These are phyloP conservation scores for Groenewaldozyma auringiensis DNA, from an alignment of 1,139 yeast species.

Conservation along the genomic window DNA sequence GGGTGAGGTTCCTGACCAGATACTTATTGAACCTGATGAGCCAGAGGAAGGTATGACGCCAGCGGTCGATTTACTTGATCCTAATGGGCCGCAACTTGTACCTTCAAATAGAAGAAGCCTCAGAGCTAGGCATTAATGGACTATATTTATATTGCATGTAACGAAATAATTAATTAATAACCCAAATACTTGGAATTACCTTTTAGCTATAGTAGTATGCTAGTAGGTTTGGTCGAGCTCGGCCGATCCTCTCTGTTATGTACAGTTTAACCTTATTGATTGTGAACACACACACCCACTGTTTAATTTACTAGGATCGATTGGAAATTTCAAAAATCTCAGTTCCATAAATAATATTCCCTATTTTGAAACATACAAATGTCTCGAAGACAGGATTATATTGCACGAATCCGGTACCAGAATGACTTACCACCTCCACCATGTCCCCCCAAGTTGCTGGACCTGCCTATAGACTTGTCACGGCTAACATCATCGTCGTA, in stretches of 20 bases:
- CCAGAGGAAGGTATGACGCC: slow-evolving; percentile 17
- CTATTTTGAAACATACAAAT: slow-evolving; percentile 11
- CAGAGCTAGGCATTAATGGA: background rate
- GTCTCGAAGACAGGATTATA: slow-evolving; percentile 62
- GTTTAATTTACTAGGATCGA: background rate
- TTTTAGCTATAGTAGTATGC: too few relatives aligned
- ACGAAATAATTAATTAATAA: background rate
- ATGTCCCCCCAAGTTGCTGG: slow-evolving; percentile 77
- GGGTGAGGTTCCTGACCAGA: slow-evolving; percentile 15
- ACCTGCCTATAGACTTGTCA: slow-evolving; percentile 39
- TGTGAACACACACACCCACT: too few relatives aligned
- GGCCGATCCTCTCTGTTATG: too few relatives aligned
- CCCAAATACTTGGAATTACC: background rate
- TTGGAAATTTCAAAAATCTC: slow-evolving; percentile 67
- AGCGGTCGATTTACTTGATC: slow-evolving; percentile 15
- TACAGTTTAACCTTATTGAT: too few relatives aligned
- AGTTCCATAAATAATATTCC: too few relatives aligned
- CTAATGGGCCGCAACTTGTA: background rate
- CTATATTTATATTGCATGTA: background rate
- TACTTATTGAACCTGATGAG: background rate
- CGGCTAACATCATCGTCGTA: slow-evolving; percentile 52
- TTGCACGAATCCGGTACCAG: slow-evolving; percentile 77
- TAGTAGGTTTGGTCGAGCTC: too few relatives aligned
- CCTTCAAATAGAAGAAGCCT: slow-evolving; percentile 4
- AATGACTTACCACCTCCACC: slow-evolving; percentile 93